phyloP scores from a whole-genome alignment of 805 yeast species.

The Candida piceae region DNA sequence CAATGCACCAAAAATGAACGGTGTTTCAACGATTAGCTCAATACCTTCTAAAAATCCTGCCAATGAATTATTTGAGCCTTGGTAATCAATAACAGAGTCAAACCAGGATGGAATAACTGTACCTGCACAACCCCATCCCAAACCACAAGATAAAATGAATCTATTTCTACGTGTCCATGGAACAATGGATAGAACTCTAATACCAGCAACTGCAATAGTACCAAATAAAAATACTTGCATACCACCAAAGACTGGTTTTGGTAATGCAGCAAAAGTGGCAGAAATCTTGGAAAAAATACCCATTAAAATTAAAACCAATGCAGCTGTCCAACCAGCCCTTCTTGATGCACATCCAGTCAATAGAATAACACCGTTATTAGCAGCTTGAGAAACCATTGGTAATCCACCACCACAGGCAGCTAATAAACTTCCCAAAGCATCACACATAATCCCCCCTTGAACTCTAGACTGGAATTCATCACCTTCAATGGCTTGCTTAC shows the following conservation, averaged over 20 bases:
- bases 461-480: constrained; percentile 67
- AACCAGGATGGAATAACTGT: constrained; percentile 38
- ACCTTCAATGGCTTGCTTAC: constrained; percentile 70
- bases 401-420: constrained; percentile 70
- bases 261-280: constrained; percentile 69
- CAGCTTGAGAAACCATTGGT: constrained; percentile 80
- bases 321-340: constrained; percentile 37
- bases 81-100: constrained; percentile 34
- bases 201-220: constrained; percentile 28
- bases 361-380: constrained; percentile 81
- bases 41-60: constrained; percentile 39
- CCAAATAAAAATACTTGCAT: constrained; percentile 47
- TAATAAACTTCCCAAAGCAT: constrained; percentile 65
- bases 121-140: constrained; percentile 40
- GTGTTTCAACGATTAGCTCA: constrained; percentile 39
- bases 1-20: constrained; percentile 19
- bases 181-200: constrained; percentile 30
- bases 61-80: constrained; percentile 32
- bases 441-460: constrained; percentile 81
- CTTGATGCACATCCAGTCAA: constrained; percentile 80
- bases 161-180: constrained; percentile 37
- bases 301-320: constrained; percentile 67
- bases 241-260: constrained; percentile 69
- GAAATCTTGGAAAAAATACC: constrained; percentile 75
- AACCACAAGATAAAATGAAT: constrained; percentile 38